phyloP scores from a whole-genome alignment of 2,329 filamentous ascomycete species.

The Aspergillus sclerotialis region DNA sequence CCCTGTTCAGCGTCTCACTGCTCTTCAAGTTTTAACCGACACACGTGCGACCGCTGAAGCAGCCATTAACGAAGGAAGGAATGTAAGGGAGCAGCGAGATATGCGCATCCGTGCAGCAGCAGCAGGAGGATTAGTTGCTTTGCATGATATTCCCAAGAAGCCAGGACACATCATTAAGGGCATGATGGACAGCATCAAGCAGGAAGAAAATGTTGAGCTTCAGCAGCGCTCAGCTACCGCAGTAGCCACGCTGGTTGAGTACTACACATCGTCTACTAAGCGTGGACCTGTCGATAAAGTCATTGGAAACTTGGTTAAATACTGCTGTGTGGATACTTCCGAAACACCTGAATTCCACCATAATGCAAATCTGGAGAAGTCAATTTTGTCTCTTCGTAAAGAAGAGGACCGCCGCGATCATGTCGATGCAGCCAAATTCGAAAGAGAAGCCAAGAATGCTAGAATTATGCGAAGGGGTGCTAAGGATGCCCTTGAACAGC shows the following conservation, averaged over 20 bases:
- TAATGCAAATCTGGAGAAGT: constrained; percentile 69
- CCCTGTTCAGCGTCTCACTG: constrained; percentile 78
- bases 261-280: constrained; percentile 74
- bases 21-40: constrained; percentile 70
- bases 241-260: constrained; percentile 75
- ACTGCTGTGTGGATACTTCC: constrained; percentile 94
- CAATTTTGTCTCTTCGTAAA: constrained; percentile 89
- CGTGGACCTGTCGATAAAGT: constrained; percentile 89
- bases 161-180: constrained; percentile 87
- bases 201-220: constrained; percentile 82
- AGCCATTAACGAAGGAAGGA: constrained; percentile 72
- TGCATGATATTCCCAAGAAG: constrained; percentile 84
- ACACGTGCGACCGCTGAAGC: constrained; percentile 62
- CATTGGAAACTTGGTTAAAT: constrained; percentile 90
- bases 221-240: constrained; percentile 81
- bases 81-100: constrained; percentile 74
- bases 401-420: constrained; percentile 95
- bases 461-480: constrained; percentile 86
- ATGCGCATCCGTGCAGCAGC: constrained; percentile 79
- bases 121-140: constrained; percentile 80
- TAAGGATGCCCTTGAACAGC: constrained; percentile 85
- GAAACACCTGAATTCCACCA: constrained; percentile 93
- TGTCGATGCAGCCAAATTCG: constrained; percentile 82
- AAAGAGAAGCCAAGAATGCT: constrained; percentile 79
- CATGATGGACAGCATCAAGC: constrained; percentile 97